Conservation (phyloP, 1,284 basidiomycete species). For the Trametes pubescens region DNA sequence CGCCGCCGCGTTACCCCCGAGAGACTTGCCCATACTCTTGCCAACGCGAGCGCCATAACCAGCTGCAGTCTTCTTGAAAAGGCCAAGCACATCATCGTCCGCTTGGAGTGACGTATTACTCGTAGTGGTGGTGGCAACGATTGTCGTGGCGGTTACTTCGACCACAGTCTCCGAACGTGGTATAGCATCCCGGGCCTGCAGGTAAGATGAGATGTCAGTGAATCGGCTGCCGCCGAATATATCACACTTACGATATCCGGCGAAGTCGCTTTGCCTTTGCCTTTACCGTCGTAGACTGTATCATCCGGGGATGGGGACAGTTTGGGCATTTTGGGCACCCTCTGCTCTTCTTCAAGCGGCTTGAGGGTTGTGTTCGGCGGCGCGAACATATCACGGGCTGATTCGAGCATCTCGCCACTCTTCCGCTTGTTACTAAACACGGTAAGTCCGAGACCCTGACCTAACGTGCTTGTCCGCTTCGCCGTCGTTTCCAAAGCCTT, state of each 20-base stretch:
- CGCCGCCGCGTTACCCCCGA: slow-evolving; percentile 64
- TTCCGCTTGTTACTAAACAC: slow-evolving; percentile 61
- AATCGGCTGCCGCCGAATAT: not conserved
- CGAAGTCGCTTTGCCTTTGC: slow-evolving; percentile 24
- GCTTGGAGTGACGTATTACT: slow-evolving; percentile 41
- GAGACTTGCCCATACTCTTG: slow-evolving; percentile 70
- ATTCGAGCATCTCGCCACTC: slow-evolving; percentile 62
- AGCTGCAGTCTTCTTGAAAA: slow-evolving; percentile 73
- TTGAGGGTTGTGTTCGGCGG: slow-evolving; percentile 29
- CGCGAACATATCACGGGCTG: slow-evolving; percentile 7
- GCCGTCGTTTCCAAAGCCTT: slow-evolving; percentile 69
- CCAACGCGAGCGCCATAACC: slow-evolving; percentile 66
- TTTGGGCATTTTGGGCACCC: slow-evolving; percentile 59
- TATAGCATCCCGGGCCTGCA: not conserved
- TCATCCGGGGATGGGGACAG: slow-evolving; percentile 31
- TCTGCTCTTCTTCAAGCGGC: slow-evolving; percentile 45
- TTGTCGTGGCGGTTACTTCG: not conserved
- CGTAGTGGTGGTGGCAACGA: not conserved
- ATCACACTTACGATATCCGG: slow-evolving; percentile 16
- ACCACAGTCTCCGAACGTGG: not conserved
- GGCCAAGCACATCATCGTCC: slow-evolving; percentile 55
- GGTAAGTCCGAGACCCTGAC: slow-evolving; percentile 13
- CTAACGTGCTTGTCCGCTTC: slow-evolving; percentile 49
- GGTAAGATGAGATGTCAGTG: not conserved
- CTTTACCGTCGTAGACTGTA: slow-evolving; percentile 17